Evolutionary conservation across 2,329 filamentous ascomycete genomes (phyloP), one percentile per base, ranked within the genome.

Genomic region (Alternaria dauci): DNA sequence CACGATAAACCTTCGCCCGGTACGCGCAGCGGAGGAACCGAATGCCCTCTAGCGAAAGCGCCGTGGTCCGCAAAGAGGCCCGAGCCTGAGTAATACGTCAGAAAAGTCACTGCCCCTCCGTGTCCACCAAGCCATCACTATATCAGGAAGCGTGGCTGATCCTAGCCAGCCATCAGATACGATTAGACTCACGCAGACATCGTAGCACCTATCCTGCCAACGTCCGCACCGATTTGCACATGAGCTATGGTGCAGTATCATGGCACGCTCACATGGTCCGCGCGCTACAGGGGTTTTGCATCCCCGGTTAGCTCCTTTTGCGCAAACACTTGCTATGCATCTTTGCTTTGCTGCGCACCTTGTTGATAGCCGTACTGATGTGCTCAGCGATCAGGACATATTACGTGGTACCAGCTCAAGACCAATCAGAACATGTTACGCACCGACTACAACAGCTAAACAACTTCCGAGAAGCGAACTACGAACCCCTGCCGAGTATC

Each of bases 391-490:
- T 61, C 39, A 59, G 58, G 65, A 57, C 58, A 69, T 59, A 65
- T 66, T 67, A 65, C 64, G 62, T 62, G 59, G 59, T 48, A 52
- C 55, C 46, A 59, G 47, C 52, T 54, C 50, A 61, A 46, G 20
- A 41, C 75, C 73, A 77, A 76, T 75, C 30, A 59, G 55, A 61
- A 53, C 53, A 34, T 41, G 38, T 51, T 43, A 56, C 48, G 63
- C 23, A 58, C 58, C 62, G 66, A 70, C 62, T 65, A 52, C 69
- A 60, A 61, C 70, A 74, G 73, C 72, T 75, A 71, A 66, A 72
- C 67, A 70, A 66, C 65, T 69, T 71, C 72, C 66, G 67, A 74
- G 67, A 67, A 71, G 69, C 67, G 55, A 72, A 67, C 52, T 59
- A 66, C 62, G 55, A 61, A 72, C 55, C 69, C 68, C 70, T 73